Conservation (phyloP, 768 basidiomycete species). For the Termitomyces sp. region DNA sequence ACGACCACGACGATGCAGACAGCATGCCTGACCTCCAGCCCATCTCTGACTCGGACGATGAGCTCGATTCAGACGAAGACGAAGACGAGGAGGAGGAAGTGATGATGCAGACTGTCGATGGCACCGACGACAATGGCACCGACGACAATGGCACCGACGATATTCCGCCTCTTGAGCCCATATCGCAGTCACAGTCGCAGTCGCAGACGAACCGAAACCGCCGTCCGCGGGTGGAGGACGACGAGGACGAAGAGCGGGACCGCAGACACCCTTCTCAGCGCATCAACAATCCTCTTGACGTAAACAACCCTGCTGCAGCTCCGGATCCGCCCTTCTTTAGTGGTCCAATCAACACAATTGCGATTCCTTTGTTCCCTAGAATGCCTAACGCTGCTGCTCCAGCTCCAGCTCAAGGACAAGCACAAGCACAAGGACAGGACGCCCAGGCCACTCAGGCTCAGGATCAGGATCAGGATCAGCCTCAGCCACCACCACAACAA, state of each 20-base stretch:
- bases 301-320: not conserved
- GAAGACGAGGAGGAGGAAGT: constrained; percentile 17
- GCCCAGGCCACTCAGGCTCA: no score
- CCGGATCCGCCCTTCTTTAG: constrained; percentile 6
- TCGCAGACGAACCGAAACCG: constrained; percentile 36
- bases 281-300: constrained; percentile 25
- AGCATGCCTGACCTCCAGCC: constrained; percentile 43
- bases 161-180: constrained; percentile 31
- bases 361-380: not conserved
- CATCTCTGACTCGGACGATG: constrained; percentile 36
- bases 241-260: constrained; percentile 60
- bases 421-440: not conserved
- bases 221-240: constrained; percentile 60
- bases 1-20: constrained; percentile 30
- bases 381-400: not conserved
- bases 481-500: not conserved
- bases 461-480: not conserved
- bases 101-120: constrained; percentile 28
- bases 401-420: no score
- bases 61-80: constrained; percentile 24
- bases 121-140: no score
- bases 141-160: constrained; percentile 27
- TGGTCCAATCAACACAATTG: not conserved
- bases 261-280: constrained; percentile 67
- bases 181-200: constrained; percentile 6